Evolutionary conservation across 192 early-diverging fungal species (phyloP), one percentile per base, ranked within the genome.

Genomic region (Pilaira anomala): DNA sequence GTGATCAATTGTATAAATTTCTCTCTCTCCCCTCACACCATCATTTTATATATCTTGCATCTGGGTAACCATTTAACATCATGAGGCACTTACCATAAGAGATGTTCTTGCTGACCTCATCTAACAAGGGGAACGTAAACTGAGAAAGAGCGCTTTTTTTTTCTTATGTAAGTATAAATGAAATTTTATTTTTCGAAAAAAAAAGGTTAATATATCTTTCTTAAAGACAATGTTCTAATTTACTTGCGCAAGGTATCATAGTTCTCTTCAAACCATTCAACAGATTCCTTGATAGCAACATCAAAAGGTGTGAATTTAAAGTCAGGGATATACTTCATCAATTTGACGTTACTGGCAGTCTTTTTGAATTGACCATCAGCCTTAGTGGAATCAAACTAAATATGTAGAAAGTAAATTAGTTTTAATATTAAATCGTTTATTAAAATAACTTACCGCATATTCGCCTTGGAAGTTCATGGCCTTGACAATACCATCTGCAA

Each of bases 331-430:
- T 86, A 79, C 57, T 74, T 79, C 66, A 71, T 68, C 65, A 92
- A 69, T 78, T 92, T 92, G 18, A 71, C 79, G 66, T 92, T 92
- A n/a, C 80, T 89, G 28, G 91, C 91, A 36, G 91, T 91, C 83
- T 91, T 92, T 72, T 91, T 92, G 65, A 75, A 88, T 71, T 92
- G 91, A 39, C 89, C 91, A 72, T 92, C 91, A 19, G 87, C 77
- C 67, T 83, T 83, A 28, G 79, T 76, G 41, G 81, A 81, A 78
- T 92, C 91, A 72, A 88, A 92, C 57, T 78, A 55, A 28, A 65
- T 53, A 50, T 48, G 54, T 45, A 42, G 48, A 6, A 29, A 14
- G 11, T 2, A 48, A 3, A 13, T 44, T n/a, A 14, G 25, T 25
- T 60, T 48, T 42, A 2, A 9, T 22, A 28, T 59, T 6, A 14